Percentiles rank a stretch among this genome's conserved stretches.
Conservation (phyloP, 768 basidiomycete species). For the Panaeolus papilionaceus region DNA sequence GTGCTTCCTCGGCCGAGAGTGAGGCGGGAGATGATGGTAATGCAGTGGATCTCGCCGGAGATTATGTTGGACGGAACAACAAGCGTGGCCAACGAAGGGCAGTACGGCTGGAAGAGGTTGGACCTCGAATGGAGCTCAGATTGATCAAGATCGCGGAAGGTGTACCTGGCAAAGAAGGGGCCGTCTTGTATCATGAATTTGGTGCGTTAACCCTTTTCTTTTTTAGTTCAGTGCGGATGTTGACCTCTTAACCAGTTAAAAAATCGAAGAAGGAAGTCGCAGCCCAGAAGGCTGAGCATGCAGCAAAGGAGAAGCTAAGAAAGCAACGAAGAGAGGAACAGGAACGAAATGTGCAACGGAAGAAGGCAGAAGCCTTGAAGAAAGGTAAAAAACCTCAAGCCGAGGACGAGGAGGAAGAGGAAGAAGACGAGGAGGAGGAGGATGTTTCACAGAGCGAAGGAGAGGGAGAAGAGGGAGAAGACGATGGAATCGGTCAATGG, state of each 20-base stretch:
- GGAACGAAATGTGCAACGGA: conserved; percentile 87
- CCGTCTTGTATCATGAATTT: conserved; percentile 93
- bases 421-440: conserved; percentile 62
- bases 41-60: conserved; percentile 84
- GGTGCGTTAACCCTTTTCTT: conserved; percentile 58
- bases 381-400: conserved; percentile 34
- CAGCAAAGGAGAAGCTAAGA: conserved; percentile 75
- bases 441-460: conserved; percentile 65
- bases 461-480: conserved; percentile 42
- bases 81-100: conserved; percentile 91
- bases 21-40: conserved; percentile 87
- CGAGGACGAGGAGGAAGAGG: conserved; percentile 41
- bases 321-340: conserved; percentile 88
- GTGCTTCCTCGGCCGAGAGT: conserved; percentile 82
- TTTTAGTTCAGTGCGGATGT: conserved; percentile 13
- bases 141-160: conserved; percentile 96
- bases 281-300: conserved; percentile 74
- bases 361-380: conserved; percentile 55
- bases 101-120: conserved; percentile 91
- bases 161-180: conserved; percentile 90
- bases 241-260: conserved; percentile 65
- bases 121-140: conserved; percentile 92
- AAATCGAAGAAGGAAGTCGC: conserved; percentile 82
- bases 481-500: conserved; percentile 26
- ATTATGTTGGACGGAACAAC: conserved; percentile 96